Base-by-base conservation (phyloP, 495 filamentous ascomycete species). In the Penicillium cinerascens region DNA sequence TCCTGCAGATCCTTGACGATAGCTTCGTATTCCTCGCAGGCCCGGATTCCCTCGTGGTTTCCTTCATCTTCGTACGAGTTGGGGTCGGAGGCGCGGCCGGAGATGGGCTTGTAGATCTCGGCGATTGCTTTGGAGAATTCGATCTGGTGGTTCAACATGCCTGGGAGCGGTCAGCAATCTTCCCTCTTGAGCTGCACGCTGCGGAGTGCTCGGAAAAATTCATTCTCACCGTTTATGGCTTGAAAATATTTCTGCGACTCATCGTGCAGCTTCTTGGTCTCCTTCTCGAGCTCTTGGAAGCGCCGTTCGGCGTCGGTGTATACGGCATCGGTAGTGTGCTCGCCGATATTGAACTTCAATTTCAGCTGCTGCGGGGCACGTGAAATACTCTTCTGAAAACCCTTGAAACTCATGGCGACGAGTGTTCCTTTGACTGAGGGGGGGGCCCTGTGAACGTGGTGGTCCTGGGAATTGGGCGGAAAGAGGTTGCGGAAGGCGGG, bases 71-170 rank as follows among this genome's bases (percentile, higher is more conserved):
- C 76, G 49, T 88, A 82, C 16, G 87, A 87, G 54, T 91, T 88
- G 25, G 93, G 95, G 73, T 97, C 93, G 33, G 92, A 97, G 64
- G 95, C 80, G 53, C 92, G 88, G 17, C 93, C 93, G 53, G 91
- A 96, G 58, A 99, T 97, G 43, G 93, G 93, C 65, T 95, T 96
- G 78, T 99, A 99, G 57, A 99, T 86, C 72, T 99, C 95, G 42
- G 86, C 86, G 72, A 93, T 87, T 29, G 90, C 89, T 75, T 96
- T 86, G 58, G 92, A 95, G 78, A 99, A 99, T 70, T 95, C 95
- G 78, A 97, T 97, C 72, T 99, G 93, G 73, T 96, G 91, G 70
- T 76, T 84, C 58, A 99, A 77, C 93, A 99, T 99, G 76, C 91
- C 85, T 88, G 52, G 46, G 37, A 46, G 57, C 39, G 38, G 35